These are phyloP conservation scores for Cudoniella acicularis DNA, from an alignment of 495 filamentous ascomycete species.

Conservation along the genomic window DNA sequence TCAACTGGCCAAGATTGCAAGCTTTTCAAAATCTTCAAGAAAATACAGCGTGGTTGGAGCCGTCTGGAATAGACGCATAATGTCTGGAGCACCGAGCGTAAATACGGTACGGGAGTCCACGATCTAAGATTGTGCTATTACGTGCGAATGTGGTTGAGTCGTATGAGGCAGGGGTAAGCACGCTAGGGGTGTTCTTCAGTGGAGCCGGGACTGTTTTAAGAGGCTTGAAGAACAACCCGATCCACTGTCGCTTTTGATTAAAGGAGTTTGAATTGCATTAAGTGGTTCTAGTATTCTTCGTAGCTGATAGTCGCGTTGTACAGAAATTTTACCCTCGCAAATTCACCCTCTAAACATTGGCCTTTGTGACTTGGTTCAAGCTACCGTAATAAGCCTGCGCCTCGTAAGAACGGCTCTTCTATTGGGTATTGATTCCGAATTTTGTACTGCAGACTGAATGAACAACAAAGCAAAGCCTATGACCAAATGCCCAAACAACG, in stretches of 20 bases:
- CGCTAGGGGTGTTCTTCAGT: neutral
- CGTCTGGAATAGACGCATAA: conserved; percentile 12
- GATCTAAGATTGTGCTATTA: neutral
- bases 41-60: neutral
- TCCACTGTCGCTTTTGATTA: too few species aligned
- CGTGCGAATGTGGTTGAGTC: neutral
- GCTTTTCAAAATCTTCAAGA: neutral
- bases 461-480: neutral
- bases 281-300: neutral
- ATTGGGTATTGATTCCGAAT: conserved; percentile 13
- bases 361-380: too few species aligned
- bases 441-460: conserved; percentile 1
- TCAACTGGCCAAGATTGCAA: neutral
- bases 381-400: too few species aligned
- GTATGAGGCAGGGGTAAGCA: neutral
- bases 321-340: neutral
- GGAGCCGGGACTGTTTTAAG: neutral
- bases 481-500: neutral
- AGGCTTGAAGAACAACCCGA: neutral
- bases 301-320: neutral
- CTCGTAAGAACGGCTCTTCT: neutral
- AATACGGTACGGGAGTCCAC: too few species aligned
- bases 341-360: too few species aligned
- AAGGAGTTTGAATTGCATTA: too few species aligned
- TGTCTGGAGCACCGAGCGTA: neutral